Evolutionary conservation across 345 rosid species (phyloP).

Genomic region (Arabis hirsuta): DNA sequence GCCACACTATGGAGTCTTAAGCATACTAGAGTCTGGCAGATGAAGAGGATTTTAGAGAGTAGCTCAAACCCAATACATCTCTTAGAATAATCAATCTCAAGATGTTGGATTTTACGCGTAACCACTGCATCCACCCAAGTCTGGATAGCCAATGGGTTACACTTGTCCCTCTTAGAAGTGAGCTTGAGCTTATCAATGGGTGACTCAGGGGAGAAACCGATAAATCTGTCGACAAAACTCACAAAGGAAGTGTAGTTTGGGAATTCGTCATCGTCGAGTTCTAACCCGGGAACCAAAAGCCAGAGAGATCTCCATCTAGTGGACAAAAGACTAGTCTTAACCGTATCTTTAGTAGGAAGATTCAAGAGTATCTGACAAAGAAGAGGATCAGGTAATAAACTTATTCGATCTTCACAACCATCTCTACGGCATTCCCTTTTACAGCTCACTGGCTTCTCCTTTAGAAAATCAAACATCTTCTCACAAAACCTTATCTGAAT

Average conservation of each 20-base stretch:
- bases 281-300: neutral
- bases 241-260: neutral
- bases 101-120: neutral
- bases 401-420: constrained; percentile 1
- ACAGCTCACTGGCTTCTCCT: neutral
- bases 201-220: neutral
- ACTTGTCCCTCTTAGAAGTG: neutral
- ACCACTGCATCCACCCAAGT: constrained; percentile 9
- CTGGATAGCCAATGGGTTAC: neutral
- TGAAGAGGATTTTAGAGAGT: neutral
- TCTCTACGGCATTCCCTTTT: neutral
- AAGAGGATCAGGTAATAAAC: constrained; percentile 5
- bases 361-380: neutral
- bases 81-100: neutral
- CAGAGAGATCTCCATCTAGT: neutral
- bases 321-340: constrained; percentile 17
- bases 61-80: neutral
- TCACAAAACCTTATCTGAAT: neutral
- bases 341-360: constrained; percentile 8
- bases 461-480: neutral
- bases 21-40: constrained; percentile 10
- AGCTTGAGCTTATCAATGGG: constrained; percentile 9
- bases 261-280: neutral
- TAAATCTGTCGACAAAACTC: neutral
- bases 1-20: neutral